A percentile compares a stretch with the other conserved stretches of the same genome.
Evolutionary conservation across 495 filamentous ascomycete genomes (phyloP).

Genomic region (Darksidea phi): DNA sequence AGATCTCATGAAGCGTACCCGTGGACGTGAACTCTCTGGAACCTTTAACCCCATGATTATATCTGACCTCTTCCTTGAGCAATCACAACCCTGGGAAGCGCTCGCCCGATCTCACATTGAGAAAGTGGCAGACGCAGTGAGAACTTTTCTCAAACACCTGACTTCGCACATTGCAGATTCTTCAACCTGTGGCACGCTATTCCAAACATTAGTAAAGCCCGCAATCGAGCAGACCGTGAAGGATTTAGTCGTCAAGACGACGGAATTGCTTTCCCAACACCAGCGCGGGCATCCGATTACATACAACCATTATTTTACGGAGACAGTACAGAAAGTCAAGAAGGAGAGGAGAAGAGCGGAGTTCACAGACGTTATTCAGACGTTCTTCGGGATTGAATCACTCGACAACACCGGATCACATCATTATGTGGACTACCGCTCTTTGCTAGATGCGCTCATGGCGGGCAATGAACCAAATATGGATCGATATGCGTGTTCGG

Average conservation of each 20-base stretch:
- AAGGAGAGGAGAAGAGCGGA: neutral
- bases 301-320: conserved; percentile 23
- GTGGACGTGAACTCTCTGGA: conserved; percentile 6
- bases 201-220: conserved; percentile 13
- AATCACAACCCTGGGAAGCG: conserved; percentile 9
- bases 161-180: conserved; percentile 3
- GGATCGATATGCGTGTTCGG: conserved; percentile 29
- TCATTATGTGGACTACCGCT: neutral
- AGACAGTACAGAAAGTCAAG: conserved; percentile 15
- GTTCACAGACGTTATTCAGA: neutral
- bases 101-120: conserved; percentile 3
- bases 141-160: neutral
- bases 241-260: conserved; percentile 2
- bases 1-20: conserved; percentile 9
- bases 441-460: conserved; percentile 3
- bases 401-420: neutral
- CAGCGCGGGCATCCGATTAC: conserved; percentile 22
- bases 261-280: conserved; percentile 13
- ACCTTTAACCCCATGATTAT: conserved; percentile 18
- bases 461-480: conserved; percentile 21
- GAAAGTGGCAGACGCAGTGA: conserved; percentile 6
- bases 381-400: conserved; percentile 1
- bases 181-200: conserved; percentile 2
- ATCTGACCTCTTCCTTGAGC: conserved; percentile 9
- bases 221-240: neutral